These are phyloP conservation scores for Aspergillus pseudoterreus DNA, from an alignment of 2,329 filamentous ascomycete species.

Conservation along the genomic window DNA sequence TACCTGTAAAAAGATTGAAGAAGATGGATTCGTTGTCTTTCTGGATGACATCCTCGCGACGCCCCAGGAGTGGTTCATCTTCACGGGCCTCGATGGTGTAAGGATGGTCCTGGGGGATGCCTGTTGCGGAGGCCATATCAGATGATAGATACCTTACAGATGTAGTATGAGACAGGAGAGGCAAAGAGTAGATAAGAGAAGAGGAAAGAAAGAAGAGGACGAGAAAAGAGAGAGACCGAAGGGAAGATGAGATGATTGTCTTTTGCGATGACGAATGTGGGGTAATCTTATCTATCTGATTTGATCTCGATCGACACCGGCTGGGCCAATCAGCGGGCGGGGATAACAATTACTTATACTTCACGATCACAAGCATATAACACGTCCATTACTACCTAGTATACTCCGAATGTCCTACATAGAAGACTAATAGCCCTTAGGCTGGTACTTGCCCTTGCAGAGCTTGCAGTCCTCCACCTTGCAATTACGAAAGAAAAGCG, in stretches of 20 bases:
- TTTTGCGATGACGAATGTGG: background rate
- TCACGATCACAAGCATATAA: too few species aligned
- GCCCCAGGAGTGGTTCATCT: slow-evolving; percentile 67
- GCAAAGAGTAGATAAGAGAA: background rate
- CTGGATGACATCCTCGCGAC: slow-evolving; percentile 70
- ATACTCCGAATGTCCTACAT: too few species aligned
- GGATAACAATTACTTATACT: background rate
- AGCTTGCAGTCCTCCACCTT: too few species aligned
- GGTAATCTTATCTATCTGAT: too few species aligned
- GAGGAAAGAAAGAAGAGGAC: background rate
- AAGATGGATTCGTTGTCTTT: slow-evolving; percentile 59
- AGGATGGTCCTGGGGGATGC: slow-evolving; percentile 55
- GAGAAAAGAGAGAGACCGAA: background rate
- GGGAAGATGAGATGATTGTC: background rate
- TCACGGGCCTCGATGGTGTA: slow-evolving; percentile 46
- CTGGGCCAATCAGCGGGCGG: background rate
- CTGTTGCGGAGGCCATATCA: slow-evolving; percentile 60
- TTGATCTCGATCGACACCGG: too few species aligned
- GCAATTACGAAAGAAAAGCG: too few species aligned
- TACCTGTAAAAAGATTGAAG: slow-evolving; percentile 73
- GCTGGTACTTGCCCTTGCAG: too few species aligned
- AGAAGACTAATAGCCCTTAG: too few species aligned
- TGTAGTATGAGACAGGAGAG: too few species aligned
- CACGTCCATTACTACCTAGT: too few species aligned
- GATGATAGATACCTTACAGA: too few species aligned